Conservation (phyloP, 345 rosid species). For the Boechera divaricarpa region DNA sequence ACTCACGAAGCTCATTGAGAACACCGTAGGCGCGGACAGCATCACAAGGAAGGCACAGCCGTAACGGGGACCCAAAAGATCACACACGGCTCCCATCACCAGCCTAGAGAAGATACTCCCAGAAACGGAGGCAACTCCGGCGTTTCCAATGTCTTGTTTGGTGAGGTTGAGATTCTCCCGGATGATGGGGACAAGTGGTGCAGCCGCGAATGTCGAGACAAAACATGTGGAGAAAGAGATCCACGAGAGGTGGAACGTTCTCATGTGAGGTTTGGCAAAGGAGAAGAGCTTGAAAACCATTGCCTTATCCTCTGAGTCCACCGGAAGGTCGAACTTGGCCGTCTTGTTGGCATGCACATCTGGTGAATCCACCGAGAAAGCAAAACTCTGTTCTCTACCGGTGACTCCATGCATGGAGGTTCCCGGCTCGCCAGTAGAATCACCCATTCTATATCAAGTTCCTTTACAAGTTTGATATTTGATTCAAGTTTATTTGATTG, state of each 20-base stretch:
- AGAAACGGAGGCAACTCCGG: slow-evolving; percentile 81
- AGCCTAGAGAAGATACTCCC: slow-evolving; percentile 85
- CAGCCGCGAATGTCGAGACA: slow-evolving; percentile 82
- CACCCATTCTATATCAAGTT: slow-evolving; percentile 30
- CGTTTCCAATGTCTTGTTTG: slow-evolving; percentile 70
- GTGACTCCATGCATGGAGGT: slow-evolving; percentile 80
- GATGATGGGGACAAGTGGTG: slow-evolving; percentile 80
- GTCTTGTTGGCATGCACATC: slow-evolving; percentile 53
- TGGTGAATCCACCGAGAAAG: slow-evolving; percentile 65
- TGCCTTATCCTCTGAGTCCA: slow-evolving; percentile 76
- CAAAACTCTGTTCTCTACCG: slow-evolving; percentile 62
- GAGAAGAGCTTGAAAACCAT: slow-evolving; percentile 67
- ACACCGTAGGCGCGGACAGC: slow-evolving; percentile 75
- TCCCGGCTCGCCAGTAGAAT: slow-evolving; percentile 52
- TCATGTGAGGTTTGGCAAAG: slow-evolving; percentile 73
- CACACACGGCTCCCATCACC: slow-evolving; percentile 80
- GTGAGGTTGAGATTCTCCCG: slow-evolving; percentile 73
- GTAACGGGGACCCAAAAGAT: slow-evolving; percentile 71
- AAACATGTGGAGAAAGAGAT: slow-evolving; percentile 82
- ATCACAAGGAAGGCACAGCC: slow-evolving; percentile 76
- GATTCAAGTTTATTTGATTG: slow-evolving; percentile 7
- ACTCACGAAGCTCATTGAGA: slow-evolving; percentile 68
- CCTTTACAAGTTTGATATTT: neutral
- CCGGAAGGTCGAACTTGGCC: slow-evolving; percentile 64
- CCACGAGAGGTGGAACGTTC: slow-evolving; percentile 84